Evolutionary conservation across 2,329 filamentous ascomycete genomes (phyloP).

Genomic region (Talaromyces amestolkiae): DNA sequence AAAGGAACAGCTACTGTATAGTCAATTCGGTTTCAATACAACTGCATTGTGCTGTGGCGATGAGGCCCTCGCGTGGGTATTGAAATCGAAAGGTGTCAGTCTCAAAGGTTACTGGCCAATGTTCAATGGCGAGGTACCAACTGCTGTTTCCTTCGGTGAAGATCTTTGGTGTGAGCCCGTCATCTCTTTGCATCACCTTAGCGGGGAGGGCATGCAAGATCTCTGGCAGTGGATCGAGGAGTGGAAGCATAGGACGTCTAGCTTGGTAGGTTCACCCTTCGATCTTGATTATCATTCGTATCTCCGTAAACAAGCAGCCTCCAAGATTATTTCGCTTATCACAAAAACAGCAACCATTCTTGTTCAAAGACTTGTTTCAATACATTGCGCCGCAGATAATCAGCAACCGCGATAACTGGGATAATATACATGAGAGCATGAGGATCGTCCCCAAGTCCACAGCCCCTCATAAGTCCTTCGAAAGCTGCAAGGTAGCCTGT

Average conservation of each 20-base stretch:
- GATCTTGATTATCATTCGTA: background rate
- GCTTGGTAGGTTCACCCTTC: constrained; percentile 4
- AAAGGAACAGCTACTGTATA: background rate
- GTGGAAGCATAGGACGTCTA: background rate
- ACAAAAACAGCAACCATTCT: constrained; percentile 1
- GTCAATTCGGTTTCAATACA: constrained; percentile 6
- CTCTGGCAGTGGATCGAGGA: constrained; percentile 8
- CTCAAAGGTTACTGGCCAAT: constrained; percentile 13
- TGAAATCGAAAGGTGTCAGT: constrained; percentile 10
- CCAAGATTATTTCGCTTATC: background rate
- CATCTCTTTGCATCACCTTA: constrained; percentile 12
- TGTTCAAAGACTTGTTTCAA: constrained; percentile 13
- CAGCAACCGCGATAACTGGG: background rate
- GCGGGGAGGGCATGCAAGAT: constrained; percentile 7
- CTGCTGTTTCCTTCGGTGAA: background rate
- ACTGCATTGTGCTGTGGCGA: constrained; percentile 9
- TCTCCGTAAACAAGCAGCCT: background rate
- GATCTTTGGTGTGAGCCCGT: constrained; percentile 14
- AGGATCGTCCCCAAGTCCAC: background rate
- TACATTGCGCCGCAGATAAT: constrained; percentile 1
- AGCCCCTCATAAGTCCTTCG: background rate
- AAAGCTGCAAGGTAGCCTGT: constrained; percentile 3
- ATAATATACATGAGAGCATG: constrained; percentile 9
- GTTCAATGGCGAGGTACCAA: constrained; percentile 11
- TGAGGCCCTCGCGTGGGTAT: constrained; percentile 8